Base-by-base conservation (phyloP, 306 rosid genomes). In the Vigna radiata region DNA sequence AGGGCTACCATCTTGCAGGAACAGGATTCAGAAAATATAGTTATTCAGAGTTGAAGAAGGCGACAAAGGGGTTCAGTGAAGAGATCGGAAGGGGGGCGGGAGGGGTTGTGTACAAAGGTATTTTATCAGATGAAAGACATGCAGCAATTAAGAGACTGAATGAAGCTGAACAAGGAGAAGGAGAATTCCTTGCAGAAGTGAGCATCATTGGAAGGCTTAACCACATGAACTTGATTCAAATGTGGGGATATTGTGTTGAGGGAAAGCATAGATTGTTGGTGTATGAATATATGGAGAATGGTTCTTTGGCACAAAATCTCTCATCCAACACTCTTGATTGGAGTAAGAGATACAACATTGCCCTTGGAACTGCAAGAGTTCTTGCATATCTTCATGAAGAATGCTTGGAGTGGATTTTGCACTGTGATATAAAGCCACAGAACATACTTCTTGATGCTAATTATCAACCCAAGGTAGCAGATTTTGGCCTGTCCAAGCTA, bases 51-150 rank as follows among this genome's bases (percentile, higher is more conserved):
- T 75, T 87, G 9, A 87, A 89, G 33, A 70, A 60, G 58, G 88
- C 84, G 0, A 83, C 90, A 3, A 10, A 61, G 14, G 83, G 73
- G 62, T 87, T 89, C 41, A 67, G 62, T 2, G 31, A 87, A 73
- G 90, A 86, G 82, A 81, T 85, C 36, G 93, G 90, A 60, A 83
- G 88, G 41, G 93, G 93, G 0, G 83, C 72, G 1, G 86, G 82
- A 39, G 93, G 91, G 6, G 50, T 73, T 76, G 91, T 89, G 12
- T 89, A 85, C 79, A 87, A 73, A 81, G 93, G 83, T 0, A 14
- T 80, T 1, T 70, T 85, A 25, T 56, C 81, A 2, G 91, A 89
- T 63, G 65, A 63, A 50, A 70, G 89, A 73, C 76, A 81, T 7
- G 91, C 77, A 0, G 91, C 93, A 23, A 53, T 87, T 6, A 85